Conservation (phyloP, 2,329 filamentous ascomycete genomes). For the Penicillium sp. region DNA sequence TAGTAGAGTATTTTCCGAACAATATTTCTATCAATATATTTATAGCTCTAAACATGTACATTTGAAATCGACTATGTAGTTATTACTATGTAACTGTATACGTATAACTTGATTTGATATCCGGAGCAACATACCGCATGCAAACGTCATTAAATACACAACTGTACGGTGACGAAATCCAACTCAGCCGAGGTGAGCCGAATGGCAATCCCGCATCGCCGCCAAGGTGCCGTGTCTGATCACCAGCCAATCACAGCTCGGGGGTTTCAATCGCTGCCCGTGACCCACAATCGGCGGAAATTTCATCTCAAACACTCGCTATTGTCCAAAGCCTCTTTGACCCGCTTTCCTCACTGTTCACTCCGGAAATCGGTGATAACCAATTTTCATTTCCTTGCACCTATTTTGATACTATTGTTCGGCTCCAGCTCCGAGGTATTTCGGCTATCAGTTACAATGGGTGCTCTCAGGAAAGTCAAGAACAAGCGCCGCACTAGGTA, state of each 20-base stretch:
- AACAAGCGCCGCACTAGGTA: constrained; percentile 71
- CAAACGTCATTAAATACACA: constrained; percentile 28
- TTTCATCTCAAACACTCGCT: constrained; percentile 23
- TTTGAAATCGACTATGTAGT: too few relatives aligned
- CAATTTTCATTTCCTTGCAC: constrained; percentile 23
- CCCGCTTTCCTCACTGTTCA: constrained; percentile 31
- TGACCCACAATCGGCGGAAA: constrained; percentile 30
- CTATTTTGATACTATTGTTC: constrained; percentile 16
- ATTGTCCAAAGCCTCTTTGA: constrained; percentile 15
- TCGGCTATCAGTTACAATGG: constrained; percentile 55
- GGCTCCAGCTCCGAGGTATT: constrained; percentile 18
- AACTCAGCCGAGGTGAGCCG: constrained; percentile 40
- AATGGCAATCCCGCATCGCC: constrained; percentile 28
- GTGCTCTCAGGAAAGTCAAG: constrained; percentile 66
- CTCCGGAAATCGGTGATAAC: constrained; percentile 41
- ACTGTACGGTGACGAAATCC: constrained; percentile 30
- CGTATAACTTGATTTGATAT: not conserved
- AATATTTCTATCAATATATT: not conserved
- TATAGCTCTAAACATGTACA: not conserved
- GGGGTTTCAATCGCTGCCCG: constrained; percentile 27
- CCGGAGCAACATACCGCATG: constrained; percentile 12
- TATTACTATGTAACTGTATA: too few relatives aligned
- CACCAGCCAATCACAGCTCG: constrained; percentile 30
- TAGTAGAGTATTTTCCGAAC: not conserved
- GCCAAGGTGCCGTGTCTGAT: constrained; percentile 14